These are phyloP conservation scores for Monascus ruber DNA, from an alignment of 2,329 filamentous ascomycete genomes.

Conservation along the genomic window DNA sequence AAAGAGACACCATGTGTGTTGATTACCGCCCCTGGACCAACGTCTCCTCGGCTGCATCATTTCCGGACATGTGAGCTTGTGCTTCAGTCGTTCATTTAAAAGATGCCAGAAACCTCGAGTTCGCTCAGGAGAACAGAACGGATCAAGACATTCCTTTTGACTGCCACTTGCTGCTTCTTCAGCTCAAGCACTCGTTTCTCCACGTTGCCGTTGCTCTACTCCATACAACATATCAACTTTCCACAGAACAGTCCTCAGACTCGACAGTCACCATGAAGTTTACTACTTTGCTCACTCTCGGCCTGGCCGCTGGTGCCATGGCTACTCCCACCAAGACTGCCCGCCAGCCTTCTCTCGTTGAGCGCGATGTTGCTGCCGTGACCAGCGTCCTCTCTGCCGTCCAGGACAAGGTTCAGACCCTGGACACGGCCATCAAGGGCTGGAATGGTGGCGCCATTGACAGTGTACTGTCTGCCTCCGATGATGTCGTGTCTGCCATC, in stretches of 20 bases:
- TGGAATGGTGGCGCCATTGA: slow-evolving; percentile 14
- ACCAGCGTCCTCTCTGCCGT: slow-evolving; percentile 12
- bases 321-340: slow-evolving; percentile 11
- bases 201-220: not conserved
- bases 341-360: slow-evolving; percentile 5
- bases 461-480: slow-evolving; percentile 11
- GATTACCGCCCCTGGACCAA: too few species aligned
- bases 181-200: not conserved
- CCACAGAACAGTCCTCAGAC: not conserved
- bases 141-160: not conserved
- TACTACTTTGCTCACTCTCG: slow-evolving; percentile 10
- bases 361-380: slow-evolving; percentile 9
- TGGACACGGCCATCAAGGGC: slow-evolving; percentile 13
- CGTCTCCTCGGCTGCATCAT: too few species aligned
- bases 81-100: not conserved
- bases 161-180: not conserved
- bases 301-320: slow-evolving; percentile 11
- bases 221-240: not conserved
- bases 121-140: not conserved
- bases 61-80: not conserved
- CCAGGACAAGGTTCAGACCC: slow-evolving; percentile 6
- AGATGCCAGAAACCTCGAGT: not conserved
- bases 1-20: too few species aligned
- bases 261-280: slow-evolving; percentile 11
- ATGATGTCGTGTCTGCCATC: slow-evolving; percentile 14